phyloP scores from a whole-genome alignment of 2,329 filamentous ascomycete genomes.

The Blastomyces emzantsi region DNA sequence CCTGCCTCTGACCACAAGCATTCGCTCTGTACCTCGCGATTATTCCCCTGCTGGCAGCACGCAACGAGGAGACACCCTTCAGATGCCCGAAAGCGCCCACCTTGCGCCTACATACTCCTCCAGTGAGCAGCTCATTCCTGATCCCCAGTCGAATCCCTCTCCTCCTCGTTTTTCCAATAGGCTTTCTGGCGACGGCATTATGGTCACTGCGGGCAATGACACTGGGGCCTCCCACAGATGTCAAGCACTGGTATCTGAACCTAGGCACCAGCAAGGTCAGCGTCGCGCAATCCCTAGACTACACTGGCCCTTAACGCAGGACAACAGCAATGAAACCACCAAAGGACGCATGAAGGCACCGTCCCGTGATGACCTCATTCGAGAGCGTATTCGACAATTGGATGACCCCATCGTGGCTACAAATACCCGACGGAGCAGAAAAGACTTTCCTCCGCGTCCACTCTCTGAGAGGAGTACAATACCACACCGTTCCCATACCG shows the following conservation, averaged over 20 bases:
- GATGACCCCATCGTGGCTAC: background rate
- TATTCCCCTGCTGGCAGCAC: background rate
- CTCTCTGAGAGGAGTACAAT: background rate
- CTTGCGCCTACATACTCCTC: conserved; percentile 1
- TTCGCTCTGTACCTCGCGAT: conserved; percentile 5
- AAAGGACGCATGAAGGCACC: background rate
- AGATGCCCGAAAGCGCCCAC: conserved; percentile 8
- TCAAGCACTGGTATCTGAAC: background rate
- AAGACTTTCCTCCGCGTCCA: background rate
- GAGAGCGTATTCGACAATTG: conserved; percentile 9
- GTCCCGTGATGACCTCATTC: conserved; percentile 9
- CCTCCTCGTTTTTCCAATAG: background rate
- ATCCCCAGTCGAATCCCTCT: background rate
- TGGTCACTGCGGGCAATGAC: background rate
- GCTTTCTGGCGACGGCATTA: background rate
- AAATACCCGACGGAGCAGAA: background rate
- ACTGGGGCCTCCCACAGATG: background rate
- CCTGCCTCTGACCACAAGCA: conserved; percentile 7
- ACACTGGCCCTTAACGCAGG: background rate
- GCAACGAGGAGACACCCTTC: background rate
- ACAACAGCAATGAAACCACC: background rate
- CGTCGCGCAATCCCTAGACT: background rate
- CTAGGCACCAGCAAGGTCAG: background rate
- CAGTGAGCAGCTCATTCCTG: conserved; percentile 1
- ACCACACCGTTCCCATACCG: background rate